Evolutionary conservation across 2,329 filamentous ascomycete species (phyloP).

Genomic region (Colletotrichum sp.): DNA sequence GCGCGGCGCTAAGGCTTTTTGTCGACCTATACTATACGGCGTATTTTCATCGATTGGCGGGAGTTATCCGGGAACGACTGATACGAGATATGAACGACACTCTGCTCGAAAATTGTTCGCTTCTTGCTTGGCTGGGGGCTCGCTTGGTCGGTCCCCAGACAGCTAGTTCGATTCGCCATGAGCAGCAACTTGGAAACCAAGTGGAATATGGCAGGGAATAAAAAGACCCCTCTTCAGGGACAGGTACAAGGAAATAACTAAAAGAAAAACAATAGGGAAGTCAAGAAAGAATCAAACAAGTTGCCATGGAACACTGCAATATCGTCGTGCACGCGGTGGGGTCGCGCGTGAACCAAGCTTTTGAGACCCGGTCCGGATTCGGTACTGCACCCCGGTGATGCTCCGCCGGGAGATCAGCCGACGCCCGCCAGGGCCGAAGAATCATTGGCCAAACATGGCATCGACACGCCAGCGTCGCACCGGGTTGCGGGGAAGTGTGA

Average conservation of each 20-base stretch:
- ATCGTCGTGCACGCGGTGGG: not conserved
- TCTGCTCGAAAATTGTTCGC: not conserved
- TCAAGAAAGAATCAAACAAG: not conserved
- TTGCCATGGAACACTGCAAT: not conserved
- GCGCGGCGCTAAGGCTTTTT: conserved; percentile 5
- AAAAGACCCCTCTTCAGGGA: not conserved
- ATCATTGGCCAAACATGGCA: not conserved
- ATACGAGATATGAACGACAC: conserved; percentile 19
- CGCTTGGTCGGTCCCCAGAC: not conserved
- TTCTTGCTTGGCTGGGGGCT: not conserved
- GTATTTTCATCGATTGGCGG: conserved; percentile 2
- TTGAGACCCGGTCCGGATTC: not conserved
- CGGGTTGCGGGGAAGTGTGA: not conserved
- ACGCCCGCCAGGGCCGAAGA: conserved; percentile 5
- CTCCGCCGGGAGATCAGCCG: conserved; percentile 9
- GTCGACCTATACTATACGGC: conserved; percentile 11
- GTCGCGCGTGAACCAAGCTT: not conserved
- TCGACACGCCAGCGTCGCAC: not conserved
- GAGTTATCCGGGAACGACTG: conserved; percentile 17
- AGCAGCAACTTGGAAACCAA: not conserved
- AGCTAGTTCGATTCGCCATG: not conserved
- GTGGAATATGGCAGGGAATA: not conserved
- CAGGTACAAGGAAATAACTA: not conserved
- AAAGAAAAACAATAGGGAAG: not conserved
- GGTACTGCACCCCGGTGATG: not conserved